Evolutionary conservation across 306 rosid genomes (phyloP).

Genomic region (Clitoria ternatea): DNA sequence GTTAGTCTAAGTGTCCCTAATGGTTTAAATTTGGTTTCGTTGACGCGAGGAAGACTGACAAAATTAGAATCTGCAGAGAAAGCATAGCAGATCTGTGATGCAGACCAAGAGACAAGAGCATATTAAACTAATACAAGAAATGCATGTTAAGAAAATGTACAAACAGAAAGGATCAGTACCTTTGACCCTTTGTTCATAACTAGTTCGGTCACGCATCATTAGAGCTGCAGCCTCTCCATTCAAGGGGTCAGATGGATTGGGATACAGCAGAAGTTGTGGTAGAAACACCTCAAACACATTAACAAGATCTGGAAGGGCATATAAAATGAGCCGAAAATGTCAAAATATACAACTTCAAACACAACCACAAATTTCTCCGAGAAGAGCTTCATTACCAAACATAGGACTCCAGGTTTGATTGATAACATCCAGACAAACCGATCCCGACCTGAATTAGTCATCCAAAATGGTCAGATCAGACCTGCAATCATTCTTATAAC

Average conservation of each 20-base stretch:
- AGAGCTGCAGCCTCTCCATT: conserved; percentile 53
- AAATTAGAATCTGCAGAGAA: neutral
- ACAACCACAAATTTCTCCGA: neutral
- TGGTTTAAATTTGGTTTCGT: neutral
- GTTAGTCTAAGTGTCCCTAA: neutral
- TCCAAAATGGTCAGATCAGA: neutral
- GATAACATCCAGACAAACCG: conserved; percentile 51
- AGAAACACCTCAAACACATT: conserved; percentile 49
- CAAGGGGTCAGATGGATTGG: conserved; percentile 49
- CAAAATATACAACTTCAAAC: neutral
- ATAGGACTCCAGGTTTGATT: conserved; percentile 57
- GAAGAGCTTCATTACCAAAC: conserved; percentile 37
- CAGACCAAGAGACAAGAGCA: neutral
- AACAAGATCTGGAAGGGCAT: conserved; percentile 43
- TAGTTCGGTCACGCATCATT: conserved; percentile 42
- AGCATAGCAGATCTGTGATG: neutral
- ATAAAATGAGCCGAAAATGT: neutral
- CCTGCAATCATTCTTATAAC: neutral
- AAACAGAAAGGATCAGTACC: conserved; percentile 23
- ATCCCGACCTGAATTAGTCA: conserved; percentile 42
- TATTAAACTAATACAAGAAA: neutral
- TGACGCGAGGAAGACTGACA: neutral
- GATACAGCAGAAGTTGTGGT: conserved; percentile 54
- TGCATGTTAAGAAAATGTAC: neutral
- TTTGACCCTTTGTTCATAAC: conserved; percentile 43